Percentiles rank a stretch among this genome's conserved stretches.
Conservation (phyloP, 2,329 filamentous ascomycete species). For the Xylaria sp. region DNA sequence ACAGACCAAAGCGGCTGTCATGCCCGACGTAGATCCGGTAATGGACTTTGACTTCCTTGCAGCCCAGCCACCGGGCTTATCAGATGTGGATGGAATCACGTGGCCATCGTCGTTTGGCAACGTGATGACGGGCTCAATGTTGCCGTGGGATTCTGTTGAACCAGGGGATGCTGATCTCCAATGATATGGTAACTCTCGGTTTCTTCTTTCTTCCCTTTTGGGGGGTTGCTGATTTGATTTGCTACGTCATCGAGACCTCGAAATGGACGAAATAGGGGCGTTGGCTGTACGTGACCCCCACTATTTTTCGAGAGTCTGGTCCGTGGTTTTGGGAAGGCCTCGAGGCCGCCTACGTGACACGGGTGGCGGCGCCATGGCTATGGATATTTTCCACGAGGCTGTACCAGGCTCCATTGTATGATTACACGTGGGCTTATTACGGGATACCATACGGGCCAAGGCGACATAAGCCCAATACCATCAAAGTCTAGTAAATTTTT, state of each 20-base stretch:
- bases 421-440: no score
- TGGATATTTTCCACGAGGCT: no score
- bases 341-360: no score
- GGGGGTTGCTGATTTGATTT: background rate
- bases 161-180: constrained; percentile 4
- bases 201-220: no score
- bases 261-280: background rate
- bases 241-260: background rate
- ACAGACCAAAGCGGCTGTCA: constrained; percentile 14
- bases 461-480: no score
- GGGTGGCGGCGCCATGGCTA: no score
- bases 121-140: constrained; percentile 23
- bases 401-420: no score
- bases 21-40: constrained; percentile 29
- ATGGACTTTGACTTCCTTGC: constrained; percentile 36
- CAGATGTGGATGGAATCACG: constrained; percentile 12
- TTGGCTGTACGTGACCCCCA: background rate
- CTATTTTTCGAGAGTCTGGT: no score
- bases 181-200: background rate
- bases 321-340: no score
- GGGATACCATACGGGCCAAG: no score
- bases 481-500: no score
- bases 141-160: constrained; percentile 15
- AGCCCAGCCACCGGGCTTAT: background rate
- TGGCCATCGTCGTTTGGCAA: constrained; percentile 25